Evolutionary conservation across 2,329 filamentous ascomycete species (phyloP).

Genomic region (Blumeria hordei): DNA sequence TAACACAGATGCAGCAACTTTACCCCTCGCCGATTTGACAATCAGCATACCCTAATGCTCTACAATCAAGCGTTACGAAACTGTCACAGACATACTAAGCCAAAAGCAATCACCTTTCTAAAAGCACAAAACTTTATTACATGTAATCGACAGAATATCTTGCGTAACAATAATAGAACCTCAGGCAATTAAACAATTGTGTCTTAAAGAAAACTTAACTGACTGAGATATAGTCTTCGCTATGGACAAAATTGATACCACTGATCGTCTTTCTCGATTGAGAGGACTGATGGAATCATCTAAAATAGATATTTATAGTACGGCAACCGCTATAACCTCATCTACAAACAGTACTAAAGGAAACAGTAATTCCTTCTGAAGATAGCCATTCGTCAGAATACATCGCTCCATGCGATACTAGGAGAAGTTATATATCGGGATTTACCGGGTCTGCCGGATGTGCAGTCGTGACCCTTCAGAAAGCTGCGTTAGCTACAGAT

Average conservation of each 20-base stretch:
- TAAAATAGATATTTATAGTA: slow-evolving; percentile 83
- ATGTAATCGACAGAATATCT: too few relatives aligned
- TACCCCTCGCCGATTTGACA: too few relatives aligned
- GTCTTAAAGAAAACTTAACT: too few relatives aligned
- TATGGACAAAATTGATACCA: slow-evolving; percentile 64
- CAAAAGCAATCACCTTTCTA: too few relatives aligned
- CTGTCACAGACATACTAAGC: too few relatives aligned
- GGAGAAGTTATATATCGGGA: slow-evolving; percentile 75
- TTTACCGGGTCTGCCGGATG: slow-evolving; percentile 91
- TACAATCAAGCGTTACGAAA: too few relatives aligned
- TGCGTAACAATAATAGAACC: too few relatives aligned
- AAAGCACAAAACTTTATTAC: too few relatives aligned
- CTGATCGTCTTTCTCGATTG: slow-evolving; percentile 48
- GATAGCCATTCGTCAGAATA: slow-evolving; percentile 97
- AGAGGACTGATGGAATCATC: slow-evolving; percentile 69
- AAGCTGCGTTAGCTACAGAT: slow-evolving; percentile 79
- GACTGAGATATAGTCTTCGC: slow-evolving; percentile 8
- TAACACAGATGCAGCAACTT: too few relatives aligned
- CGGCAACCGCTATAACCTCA: slow-evolving; percentile 14
- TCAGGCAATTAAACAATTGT: too few relatives aligned
- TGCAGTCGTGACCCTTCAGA: slow-evolving; percentile 64
- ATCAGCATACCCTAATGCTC: too few relatives aligned
- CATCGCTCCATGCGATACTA: slow-evolving; percentile 82
- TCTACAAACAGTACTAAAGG: slow-evolving; percentile 7
- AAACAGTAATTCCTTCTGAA: slow-evolving; percentile 75